Evolutionary conservation across 2,329 filamentous ascomycete genomes (phyloP), one percentile per base, ranked within the genome.

Genomic region (Chrysoporthe deuterocubensis): DNA sequence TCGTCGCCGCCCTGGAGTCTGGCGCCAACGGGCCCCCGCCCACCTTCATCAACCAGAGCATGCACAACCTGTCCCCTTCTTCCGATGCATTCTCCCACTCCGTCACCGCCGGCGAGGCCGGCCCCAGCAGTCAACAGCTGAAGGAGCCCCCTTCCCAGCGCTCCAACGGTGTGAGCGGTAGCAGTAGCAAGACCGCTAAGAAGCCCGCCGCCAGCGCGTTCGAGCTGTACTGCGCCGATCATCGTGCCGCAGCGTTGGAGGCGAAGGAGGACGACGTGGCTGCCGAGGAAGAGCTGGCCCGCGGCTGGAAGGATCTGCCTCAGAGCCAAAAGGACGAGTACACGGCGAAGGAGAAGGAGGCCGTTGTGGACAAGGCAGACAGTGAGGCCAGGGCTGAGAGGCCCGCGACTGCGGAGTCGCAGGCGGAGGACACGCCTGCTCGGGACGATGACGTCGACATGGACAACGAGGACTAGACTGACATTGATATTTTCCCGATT

Each of bases 281-380:
- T 66, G 75, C 86, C 14, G 85, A 87, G n/a, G 84, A 85, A 63
- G 85, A 87, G 77, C 80, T 89, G 9, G 78, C 80, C n/a, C 81
- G 81, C 14, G 78, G 79, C 54, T 89, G 87, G 86, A 84, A 86
- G 68, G 82, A 84, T 26, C 78, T 89, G 16, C 75, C 83, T 4
- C 80, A 84, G 57, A 77, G 76, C 32, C 80, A 84, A 62, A 84
- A 82, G 74, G 83, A 85, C 37, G 81, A 82, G 63, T 87, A 82
- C 65, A 79, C 84, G 69, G 71, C 76, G 4, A 80, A 79, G 32
- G 71, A 66, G 62, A 62, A 66, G 59, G 67, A 65, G 18, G 65
- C 67, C 37, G 61, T 46, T 43, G 52, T 65, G 11, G 69, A 70
- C 11, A 58, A 58, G 62, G 67, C 70, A n/a, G 69, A 71, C 63